Evolutionary conservation across 1,284 basidiomycete genomes (phyloP), one percentile per base, ranked within the genome.

Genomic region (Tremellales sp.): DNA sequence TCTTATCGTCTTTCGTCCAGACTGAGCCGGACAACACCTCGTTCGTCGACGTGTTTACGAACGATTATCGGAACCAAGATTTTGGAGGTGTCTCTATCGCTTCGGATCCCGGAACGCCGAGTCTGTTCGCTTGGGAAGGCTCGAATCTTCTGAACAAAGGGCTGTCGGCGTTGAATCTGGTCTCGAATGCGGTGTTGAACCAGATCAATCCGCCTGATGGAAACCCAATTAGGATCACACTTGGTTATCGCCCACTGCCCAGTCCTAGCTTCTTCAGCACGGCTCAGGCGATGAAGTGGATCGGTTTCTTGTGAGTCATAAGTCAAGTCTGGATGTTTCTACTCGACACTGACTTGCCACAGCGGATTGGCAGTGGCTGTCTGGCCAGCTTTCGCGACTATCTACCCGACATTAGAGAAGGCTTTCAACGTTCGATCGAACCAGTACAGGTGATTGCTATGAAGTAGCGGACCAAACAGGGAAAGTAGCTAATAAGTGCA

Each of bases 321-420:
- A 24, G 45, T 23, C 15, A 7, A n/a, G n/a, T 33, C 29, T 10
- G 40, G 17, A 39, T 24, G 13, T 39, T 19, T 33, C 10, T n/a
- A n/a, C 29, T n/a, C 29, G n/a, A 31, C 19, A 15, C 41, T 50
- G 40, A 55, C 29, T n/a, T n/a, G n/a, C 15, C 6, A 17, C 44
- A 65, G 63, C 43, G 61, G 62, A 7, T 45, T 66, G 22, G 62
- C 53, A 7, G 56, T 68, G 81, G 78, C 83, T 15, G 82, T 86
- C 0, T 89, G 81, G 67, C 86, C 87, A 2, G 86, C 87, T 0
- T 89, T 89, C 69, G 87, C 84, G 54, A 78, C 84, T 8, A 67
- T 89, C 12, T 89, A 89, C 65, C 84, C 87, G 1, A 61, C 62
- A 0, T 5, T 81, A 81, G 15, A 80, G 78, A 56, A 85, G 85